Evolutionary conservation across 768 basidiomycete genomes (phyloP).

Genomic region (Kwoniella newhampshirensis): DNA sequence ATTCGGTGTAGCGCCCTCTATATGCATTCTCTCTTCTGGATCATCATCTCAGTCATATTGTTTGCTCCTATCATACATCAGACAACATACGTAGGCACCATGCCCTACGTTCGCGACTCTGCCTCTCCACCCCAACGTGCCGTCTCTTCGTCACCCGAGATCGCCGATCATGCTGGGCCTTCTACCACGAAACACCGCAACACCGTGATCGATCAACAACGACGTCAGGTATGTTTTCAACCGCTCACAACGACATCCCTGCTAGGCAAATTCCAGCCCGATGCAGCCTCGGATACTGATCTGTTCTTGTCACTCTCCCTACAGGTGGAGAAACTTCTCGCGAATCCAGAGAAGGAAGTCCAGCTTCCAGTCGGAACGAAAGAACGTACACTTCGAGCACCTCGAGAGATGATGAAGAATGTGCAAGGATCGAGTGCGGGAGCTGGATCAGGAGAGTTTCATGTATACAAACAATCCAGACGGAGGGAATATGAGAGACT

Average conservation of each 20-base stretch:
- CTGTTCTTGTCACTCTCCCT: not conserved
- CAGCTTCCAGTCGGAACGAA: conserved; percentile 76
- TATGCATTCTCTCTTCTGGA: no score
- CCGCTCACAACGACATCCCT: not conserved
- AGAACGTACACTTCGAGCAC: conserved; percentile 65
- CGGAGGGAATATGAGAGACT: conserved; percentile 93
- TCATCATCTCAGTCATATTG: no score
- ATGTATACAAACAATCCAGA: conserved; percentile 94
- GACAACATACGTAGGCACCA: no score
- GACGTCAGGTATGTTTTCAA: conserved; percentile 60
- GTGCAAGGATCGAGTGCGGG: conserved; percentile 97
- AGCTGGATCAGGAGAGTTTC: conserved; percentile 95
- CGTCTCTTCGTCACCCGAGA: conserved; percentile 21
- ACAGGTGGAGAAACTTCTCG: conserved; percentile 83
- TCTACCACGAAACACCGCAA: conserved; percentile 17
- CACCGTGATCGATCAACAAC: conserved; percentile 16
- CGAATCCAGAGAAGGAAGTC: conserved; percentile 80
- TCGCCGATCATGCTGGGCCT: conserved; percentile 18
- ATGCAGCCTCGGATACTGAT: not conserved
- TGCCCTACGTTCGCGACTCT: conserved; percentile 20
- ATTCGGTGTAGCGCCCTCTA: no score
- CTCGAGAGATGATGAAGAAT: conserved; percentile 87
- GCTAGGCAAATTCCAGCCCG: not conserved
- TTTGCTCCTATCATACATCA: no score
- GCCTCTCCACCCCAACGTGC: conserved; percentile 19